Evolutionary conservation across 768 basidiomycete genomes (phyloP), one percentile per base, ranked within the genome.

Genomic region (Agrocybe pediades): DNA sequence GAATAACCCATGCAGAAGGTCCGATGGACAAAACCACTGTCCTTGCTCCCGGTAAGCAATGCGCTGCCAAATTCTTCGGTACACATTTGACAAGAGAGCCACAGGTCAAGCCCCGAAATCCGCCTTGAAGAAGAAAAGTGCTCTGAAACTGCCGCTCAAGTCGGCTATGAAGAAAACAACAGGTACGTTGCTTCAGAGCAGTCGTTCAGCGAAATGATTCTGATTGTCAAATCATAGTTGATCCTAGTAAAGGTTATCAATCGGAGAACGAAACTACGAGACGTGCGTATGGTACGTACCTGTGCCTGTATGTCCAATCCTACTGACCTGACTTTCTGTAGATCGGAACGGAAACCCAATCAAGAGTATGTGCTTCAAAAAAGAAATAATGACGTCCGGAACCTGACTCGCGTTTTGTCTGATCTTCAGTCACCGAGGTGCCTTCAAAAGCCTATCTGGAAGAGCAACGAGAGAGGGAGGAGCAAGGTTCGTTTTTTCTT

Each of bases 391-490:
- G n/a, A 8, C 27, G 16, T n/a, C 27, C 9, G 17, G 20, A 15
- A 11, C 30, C 43, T 41, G 29, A 51, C 39, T n/a, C 6, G 9
- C 42, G 8, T 25, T 36, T n/a, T 24, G 9, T 33, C 29, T 6
- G 7, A 30, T 15, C n/a, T 11, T 36, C 33, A 64, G 62, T 64
- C 43, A 49, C 53, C 30, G 53, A 50, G 20, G 44, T 41, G 9
- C 57, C 58, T 15, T 66, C 65, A 8, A 66, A 66, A 49, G 65
- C 65, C 6, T 66, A 51, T 43, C 57, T 64, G 21, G 65, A 66
- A 42, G 59, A 61, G 25, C 59, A 66, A 27, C 51, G 59, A 25
- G 65, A 64, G 40, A 41, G 42, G 24, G 41, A 30, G 6, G 48
- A 55, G 49, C 36, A 49, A 46, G 48, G 54, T 55, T 7, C 16